phyloP scores from a whole-genome alignment of 768 basidiomycete species.

The Candolleomyces aberdarensis region DNA sequence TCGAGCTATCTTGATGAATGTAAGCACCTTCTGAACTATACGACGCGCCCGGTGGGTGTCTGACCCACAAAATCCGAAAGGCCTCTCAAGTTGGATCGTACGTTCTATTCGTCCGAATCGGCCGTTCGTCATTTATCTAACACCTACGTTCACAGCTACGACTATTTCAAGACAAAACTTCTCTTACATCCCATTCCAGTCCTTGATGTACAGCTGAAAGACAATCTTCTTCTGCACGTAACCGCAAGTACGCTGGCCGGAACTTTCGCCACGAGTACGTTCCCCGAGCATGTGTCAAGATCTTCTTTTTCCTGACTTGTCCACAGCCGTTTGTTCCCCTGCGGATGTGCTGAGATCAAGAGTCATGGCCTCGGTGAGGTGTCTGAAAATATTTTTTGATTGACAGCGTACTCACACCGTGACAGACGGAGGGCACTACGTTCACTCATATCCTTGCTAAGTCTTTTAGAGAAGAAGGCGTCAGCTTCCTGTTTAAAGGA shows the following conservation, averaged over 20 bases:
- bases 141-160: conserved; percentile 50
- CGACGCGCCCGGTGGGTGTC: conserved; percentile 7
- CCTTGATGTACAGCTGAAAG: conserved; percentile 57
- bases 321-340: conserved; percentile 71
- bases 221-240: conserved; percentile 65
- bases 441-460: conserved; percentile 50
- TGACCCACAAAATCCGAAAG: conserved; percentile 29
- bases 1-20: conserved; percentile 75
- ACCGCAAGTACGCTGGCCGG: conserved; percentile 68
- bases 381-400: background rate
- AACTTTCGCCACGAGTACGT: conserved; percentile 73
- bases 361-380: conserved; percentile 69
- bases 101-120: conserved; percentile 27
- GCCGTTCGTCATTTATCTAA: background rate
- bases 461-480: conserved; percentile 72
- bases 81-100: conserved; percentile 83
- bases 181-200: conserved; percentile 52
- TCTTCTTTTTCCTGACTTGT: conserved; percentile 8
- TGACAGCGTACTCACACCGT: conserved; percentile 6
- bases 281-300: background rate
- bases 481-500: conserved; percentile 78
- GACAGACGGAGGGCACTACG: conserved; percentile 48
- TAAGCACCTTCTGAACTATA: conserved; percentile 28
- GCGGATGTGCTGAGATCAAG: conserved; percentile 75
- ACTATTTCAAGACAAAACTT: conserved; percentile 66